phyloP scores from a whole-genome alignment of 371 early-diverging fungal genomes.

The Antonospora locustae region DNA sequence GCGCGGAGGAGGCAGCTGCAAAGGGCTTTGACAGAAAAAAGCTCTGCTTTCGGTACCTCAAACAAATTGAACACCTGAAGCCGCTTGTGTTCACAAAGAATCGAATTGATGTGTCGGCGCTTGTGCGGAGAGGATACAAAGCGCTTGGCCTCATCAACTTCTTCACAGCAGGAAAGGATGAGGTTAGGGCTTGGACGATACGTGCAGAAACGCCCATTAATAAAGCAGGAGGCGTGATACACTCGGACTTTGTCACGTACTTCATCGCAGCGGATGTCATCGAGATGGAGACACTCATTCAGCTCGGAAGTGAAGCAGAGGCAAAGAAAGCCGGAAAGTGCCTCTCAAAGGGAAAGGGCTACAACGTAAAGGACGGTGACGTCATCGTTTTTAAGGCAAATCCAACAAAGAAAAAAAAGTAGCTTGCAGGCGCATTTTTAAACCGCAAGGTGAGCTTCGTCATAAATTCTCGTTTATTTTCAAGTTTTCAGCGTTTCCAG shows the following conservation, averaged over 20 bases:
- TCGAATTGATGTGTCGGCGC: too few species aligned
- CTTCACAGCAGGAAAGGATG: constrained; percentile 83
- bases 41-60: constrained; percentile 40
- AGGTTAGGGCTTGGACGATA: constrained; percentile 57
- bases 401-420: constrained; percentile 34
- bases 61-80: too few species aligned
- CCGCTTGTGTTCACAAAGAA: too few species aligned
- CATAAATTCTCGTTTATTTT: constrained; percentile 9
- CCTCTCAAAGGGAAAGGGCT: constrained; percentile 77
- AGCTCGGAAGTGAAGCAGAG: constrained; percentile 64
- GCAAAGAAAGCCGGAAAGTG: constrained; percentile 86
- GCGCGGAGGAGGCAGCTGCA: constrained; percentile 50
- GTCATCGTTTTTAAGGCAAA: constrained; percentile 56
- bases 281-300: constrained; percentile 67
- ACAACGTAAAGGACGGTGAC: constrained; percentile 80
- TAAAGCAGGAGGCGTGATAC: constrained; percentile 82
- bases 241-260: constrained; percentile 77
- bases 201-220: constrained; percentile 74
- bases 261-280: constrained; percentile 94
- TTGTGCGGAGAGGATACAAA: constrained; percentile 74
- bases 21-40: constrained; percentile 2
- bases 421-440: not conserved
- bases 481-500: too few species aligned
- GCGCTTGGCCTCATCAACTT: constrained; percentile 75
- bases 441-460: not conserved